These are phyloP conservation scores for Mortierella claussenii DNA, from an alignment of 192 early-diverging fungal genomes.

Conservation along the genomic window DNA sequence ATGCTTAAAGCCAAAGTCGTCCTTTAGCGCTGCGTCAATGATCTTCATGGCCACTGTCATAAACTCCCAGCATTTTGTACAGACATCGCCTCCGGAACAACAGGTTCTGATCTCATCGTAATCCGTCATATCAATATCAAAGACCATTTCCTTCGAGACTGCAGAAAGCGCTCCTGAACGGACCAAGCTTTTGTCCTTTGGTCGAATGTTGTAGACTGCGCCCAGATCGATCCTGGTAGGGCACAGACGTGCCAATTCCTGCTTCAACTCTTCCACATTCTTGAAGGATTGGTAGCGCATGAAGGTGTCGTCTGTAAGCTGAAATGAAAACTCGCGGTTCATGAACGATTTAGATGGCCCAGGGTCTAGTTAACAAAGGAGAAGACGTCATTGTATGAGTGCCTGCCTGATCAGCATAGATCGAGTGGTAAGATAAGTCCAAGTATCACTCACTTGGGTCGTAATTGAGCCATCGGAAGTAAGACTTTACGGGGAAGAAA, in stretches of 20 bases:
- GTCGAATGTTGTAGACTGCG: slow-evolving; percentile 87
- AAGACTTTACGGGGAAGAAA: slow-evolving; percentile 86
- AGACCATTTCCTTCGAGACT: slow-evolving; percentile 89
- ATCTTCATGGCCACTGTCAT: slow-evolving; percentile 94
- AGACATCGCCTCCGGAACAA: slow-evolving; percentile 90
- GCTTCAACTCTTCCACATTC: slow-evolving; percentile 74
- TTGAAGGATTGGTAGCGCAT: slow-evolving; percentile 92
- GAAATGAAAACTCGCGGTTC: slow-evolving; percentile 95
- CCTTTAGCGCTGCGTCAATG: slow-evolving; percentile 79
- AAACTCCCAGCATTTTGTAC: slow-evolving; percentile 92
- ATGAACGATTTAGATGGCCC: slow-evolving; percentile 77
- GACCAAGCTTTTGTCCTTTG: slow-evolving; percentile 85
- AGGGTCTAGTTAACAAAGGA: slow-evolving; percentile 29
- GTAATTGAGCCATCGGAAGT: slow-evolving; percentile 90
- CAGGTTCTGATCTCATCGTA: slow-evolving; percentile 98
- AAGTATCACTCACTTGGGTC: slow-evolving; percentile 60
- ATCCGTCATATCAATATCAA: slow-evolving; percentile 99
- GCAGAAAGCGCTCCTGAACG: slow-evolving; percentile 78
- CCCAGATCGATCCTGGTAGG: slow-evolving; percentile 98
- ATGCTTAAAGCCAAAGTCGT: slow-evolving; percentile 96
- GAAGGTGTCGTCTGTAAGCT: slow-evolving; percentile 80
- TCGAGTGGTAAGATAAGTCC: neutral
- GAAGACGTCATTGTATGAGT: neutral
- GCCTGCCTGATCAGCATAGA: no score
- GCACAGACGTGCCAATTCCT: slow-evolving; percentile 75